phyloP scores from a whole-genome alignment of 1,284 basidiomycete genomes.

The Papiliotrema laurentii region DNA sequence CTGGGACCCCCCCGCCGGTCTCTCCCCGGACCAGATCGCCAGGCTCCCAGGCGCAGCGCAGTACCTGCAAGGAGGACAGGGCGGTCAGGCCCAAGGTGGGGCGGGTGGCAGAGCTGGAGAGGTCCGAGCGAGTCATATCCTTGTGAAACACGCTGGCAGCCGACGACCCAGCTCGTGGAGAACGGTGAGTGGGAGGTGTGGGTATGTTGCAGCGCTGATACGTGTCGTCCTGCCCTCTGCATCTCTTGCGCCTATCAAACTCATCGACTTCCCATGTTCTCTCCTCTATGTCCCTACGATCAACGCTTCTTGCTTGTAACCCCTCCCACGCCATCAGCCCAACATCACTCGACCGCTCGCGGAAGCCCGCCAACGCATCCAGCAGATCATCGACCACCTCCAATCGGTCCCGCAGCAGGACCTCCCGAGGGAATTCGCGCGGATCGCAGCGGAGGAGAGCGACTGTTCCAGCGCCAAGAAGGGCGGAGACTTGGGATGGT shows the following conservation, averaged over 20 bases:
- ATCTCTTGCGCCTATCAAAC: neutral
- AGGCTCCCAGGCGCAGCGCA: constrained; percentile 65
- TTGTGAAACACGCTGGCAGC: constrained; percentile 87
- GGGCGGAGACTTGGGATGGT: constrained; percentile 81
- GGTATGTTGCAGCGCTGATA: neutral
- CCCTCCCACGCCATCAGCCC: too few relatives aligned
- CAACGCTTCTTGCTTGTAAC: too few relatives aligned
- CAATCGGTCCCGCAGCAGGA: constrained; percentile 48
- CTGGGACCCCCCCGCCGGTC: constrained; percentile 74
- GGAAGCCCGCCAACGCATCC: constrained; percentile 76
- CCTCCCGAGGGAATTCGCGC: constrained; percentile 60
- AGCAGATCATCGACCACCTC: constrained; percentile 52
- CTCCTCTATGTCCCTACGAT: neutral
- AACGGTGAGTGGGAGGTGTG: constrained; percentile 58
- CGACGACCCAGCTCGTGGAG: constrained; percentile 88
- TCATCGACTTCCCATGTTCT: neutral
- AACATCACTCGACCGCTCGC: constrained; percentile 86
- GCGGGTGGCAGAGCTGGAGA: constrained; percentile 42
- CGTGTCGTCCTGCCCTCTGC: neutral
- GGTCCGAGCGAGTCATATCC: constrained; percentile 88
- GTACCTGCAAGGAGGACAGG: constrained; percentile 45
- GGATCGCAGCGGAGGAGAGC: constrained; percentile 69
- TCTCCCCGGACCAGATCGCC: constrained; percentile 61
- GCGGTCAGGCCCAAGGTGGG: constrained; percentile 4
- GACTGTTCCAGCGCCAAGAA: constrained; percentile 81